Conservation (phyloP, 2,329 filamentous ascomycete species). For the Exophiala lecanii-corni region DNA sequence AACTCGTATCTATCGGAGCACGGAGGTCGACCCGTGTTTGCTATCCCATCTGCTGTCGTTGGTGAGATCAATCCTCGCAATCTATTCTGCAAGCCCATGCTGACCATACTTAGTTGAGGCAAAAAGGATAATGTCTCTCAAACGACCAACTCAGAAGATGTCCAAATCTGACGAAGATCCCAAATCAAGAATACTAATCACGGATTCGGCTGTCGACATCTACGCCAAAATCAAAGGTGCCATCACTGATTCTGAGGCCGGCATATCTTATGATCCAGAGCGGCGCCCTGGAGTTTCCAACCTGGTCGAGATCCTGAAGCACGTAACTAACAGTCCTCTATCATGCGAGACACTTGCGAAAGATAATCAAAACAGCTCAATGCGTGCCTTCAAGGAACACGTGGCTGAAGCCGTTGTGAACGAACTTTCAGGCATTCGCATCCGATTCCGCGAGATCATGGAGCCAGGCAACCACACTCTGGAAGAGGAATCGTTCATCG, state of each 20-base stretch:
- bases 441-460: slow-evolving; percentile 19
- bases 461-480: slow-evolving; percentile 10
- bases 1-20: slow-evolving; percentile 60
- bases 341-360: slow-evolving; percentile 44
- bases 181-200: slow-evolving; percentile 76
- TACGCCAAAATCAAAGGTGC: slow-evolving; percentile 65
- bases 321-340: slow-evolving; percentile 51
- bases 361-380: slow-evolving; percentile 41
- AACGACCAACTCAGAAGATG: slow-evolving; percentile 75
- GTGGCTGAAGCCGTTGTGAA: slow-evolving; percentile 56
- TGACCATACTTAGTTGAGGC: slow-evolving; percentile 58
- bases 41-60: slow-evolving; percentile 65
- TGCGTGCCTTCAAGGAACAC: slow-evolving; percentile 60
- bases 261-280: slow-evolving; percentile 68
- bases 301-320: slow-evolving; percentile 71
- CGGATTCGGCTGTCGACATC: slow-evolving; percentile 63
- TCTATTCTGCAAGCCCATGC: slow-evolving; percentile 2
- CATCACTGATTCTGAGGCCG: slow-evolving; percentile 65
- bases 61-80: slow-evolving; percentile 51
- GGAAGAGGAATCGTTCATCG: slow-evolving; percentile 11
- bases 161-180: slow-evolving; percentile 76
- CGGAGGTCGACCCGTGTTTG: slow-evolving; percentile 44
- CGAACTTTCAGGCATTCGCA: slow-evolving; percentile 38
- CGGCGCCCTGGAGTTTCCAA: slow-evolving; percentile 80
- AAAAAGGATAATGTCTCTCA: slow-evolving; percentile 85